Base-by-base conservation (phyloP, 2,329 filamentous ascomycete genomes). In the Raffaelea ambrosiae region DNA sequence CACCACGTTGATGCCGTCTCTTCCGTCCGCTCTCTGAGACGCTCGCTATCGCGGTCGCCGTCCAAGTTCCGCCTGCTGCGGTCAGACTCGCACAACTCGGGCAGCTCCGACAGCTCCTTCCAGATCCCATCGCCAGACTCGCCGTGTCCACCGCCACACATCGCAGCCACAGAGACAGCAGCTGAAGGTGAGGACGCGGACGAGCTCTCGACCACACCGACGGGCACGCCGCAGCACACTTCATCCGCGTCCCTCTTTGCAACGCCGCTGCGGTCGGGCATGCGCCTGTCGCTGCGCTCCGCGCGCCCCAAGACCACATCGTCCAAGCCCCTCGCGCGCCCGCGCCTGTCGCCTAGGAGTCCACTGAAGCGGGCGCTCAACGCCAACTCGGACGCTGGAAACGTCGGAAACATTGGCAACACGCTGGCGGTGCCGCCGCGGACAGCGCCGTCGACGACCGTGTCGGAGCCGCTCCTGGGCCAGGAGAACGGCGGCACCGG, bases 21-120 rank as follows among this genome's bases (percentile, higher is more conserved):
- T 52, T 82, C 86, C 44, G 86, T 95, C 54, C 80, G 88, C 61
- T 86, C 88, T 59, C 73, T 96, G 50, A 79, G 90, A 55, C 86
- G 88, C 57, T 95, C 91, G 22, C 74, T 96, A 54, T 96, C 90
- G 49, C 80, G 89, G 58, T 96, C 91, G n/a, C 91, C 91, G 11
- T 95, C 91, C 29, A 95, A 93, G 64, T 91, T 93, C 63, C 76
- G 79, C 48, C 70, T 94, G 33, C 63, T 66, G 44, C 71, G 73
- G 53, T 63, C 69, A 41, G 64, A 64, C 40, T 76, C 74, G 1
- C 69, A 74, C 51, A 66, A 63, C 49, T 70, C 72, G 14, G 67
- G 74, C 31, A 61, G 62, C 53, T 77, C 80, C 48, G 67, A 70
- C 41, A 73, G 72, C 43, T 78, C 81, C 21, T 79, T 82, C 23